Evolutionary conservation across 768 basidiomycete species (phyloP).

Genomic region (Mycena venus): DNA sequence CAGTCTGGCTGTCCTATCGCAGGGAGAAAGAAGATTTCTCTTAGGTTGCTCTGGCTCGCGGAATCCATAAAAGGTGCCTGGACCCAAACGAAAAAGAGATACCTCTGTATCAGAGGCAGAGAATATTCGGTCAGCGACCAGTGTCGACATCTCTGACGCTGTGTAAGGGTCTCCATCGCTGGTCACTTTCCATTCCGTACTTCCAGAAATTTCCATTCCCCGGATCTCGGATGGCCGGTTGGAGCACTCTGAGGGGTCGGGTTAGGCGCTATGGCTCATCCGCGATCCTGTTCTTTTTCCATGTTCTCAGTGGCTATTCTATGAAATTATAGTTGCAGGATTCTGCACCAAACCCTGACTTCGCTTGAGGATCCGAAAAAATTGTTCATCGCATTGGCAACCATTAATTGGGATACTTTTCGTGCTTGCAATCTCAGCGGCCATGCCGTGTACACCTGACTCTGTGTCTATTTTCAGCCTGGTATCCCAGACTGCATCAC

Average conservation of each 20-base stretch:
- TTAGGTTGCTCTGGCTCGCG: constrained; percentile 4
- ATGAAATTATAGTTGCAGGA: background rate
- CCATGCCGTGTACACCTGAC: background rate
- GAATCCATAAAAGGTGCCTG: background rate
- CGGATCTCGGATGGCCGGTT: too few species aligned
- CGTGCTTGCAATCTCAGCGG: background rate
- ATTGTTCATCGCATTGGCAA: background rate
- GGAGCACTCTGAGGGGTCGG: too few species aligned
- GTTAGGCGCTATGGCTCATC: background rate
- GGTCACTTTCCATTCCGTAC: too few species aligned
- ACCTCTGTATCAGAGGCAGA: background rate
- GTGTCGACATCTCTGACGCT: constrained; percentile 8
- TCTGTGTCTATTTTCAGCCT: background rate
- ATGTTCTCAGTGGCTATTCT: background rate
- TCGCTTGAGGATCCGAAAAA: background rate
- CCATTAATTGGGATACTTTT: background rate
- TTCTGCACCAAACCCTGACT: background rate
- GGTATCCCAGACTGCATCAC: background rate
- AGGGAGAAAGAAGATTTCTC: constrained; percentile 10
- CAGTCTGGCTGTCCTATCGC: constrained; percentile 3
- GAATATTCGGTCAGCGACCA: constrained; percentile 4
- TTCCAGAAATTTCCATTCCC: too few species aligned
- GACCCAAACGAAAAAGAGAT: constrained; percentile 9
- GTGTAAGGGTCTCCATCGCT: constrained; percentile 6
- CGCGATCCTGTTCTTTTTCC: background rate